Base-by-base conservation (phyloP, 441 rosid species). In the Syzygium malaccense region DNA sequence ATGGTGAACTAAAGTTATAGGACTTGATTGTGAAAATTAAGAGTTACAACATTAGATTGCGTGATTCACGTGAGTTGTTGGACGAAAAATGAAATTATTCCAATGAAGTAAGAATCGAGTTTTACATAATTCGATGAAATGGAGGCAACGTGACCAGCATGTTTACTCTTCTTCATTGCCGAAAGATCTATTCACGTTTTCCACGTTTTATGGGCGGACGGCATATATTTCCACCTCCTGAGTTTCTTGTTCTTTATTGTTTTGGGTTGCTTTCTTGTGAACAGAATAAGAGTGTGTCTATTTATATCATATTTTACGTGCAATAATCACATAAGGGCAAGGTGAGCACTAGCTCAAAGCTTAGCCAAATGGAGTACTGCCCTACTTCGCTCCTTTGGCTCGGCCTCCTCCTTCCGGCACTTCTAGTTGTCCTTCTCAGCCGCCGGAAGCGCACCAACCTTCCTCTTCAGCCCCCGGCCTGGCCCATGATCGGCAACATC, bases 401-500 rank as follows among this genome's bases (percentile, higher is more conserved):
- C 26, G 13, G 48, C 48, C 79, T 68, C 26, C 45, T 68, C 78
- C 78, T 32, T 19, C 25, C 20, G 45, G 14, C 78, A 66, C 78
- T 66, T 32, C 78, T 66, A 32, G 78, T 18, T 32, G 32, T 66
- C 45, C 45, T 4, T 66, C 78, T 66, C 45, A 18, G 9, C 78
- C 45, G 14, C 33, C 25, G 45, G 78, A 66, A 66, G 78, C 25
- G 45, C 45, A 32, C 45, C 45, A 32, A 66, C 45, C 87, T 41
- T 58, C 93, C 91, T 5, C 91, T 90, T 4, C 88, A 91, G 26
- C 93, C 93, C 8, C 88, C 86, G 0, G 90, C 86, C 4, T 90
- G 89, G 90, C 93, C 90, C 0, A 13, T 91, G 75, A 13, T 91
- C 17, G 87, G 93, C 37, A 90, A 92, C 88, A 51, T 92, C 2